These are phyloP conservation scores for Cylindrotheca closterium DNA, from an alignment of 108 stramenopile genomes.

Conservation along the genomic window DNA sequence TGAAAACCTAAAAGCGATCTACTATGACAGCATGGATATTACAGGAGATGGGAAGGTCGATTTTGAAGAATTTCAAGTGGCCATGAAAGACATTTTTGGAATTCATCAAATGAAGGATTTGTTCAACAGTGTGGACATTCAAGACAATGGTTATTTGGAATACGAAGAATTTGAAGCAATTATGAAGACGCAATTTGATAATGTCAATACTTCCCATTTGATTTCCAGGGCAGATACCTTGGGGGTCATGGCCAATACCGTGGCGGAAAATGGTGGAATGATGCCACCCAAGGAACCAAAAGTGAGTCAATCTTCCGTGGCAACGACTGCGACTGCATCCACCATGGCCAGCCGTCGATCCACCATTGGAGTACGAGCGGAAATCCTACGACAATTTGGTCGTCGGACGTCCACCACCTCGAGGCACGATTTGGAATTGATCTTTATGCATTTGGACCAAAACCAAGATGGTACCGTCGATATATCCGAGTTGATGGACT, in stretches of 20 bases:
- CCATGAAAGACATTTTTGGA: constrained; percentile 34
- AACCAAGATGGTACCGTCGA: constrained; percentile 10
- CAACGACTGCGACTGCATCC: background rate
- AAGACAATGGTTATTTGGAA: constrained; percentile 44
- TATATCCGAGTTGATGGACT: background rate
- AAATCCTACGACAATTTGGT: constrained; percentile 4
- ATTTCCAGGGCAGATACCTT: no score
- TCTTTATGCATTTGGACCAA: constrained; percentile 8
- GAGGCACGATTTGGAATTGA: background rate
- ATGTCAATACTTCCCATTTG: no score
- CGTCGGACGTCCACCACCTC: background rate
- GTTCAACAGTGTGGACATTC: constrained; percentile 43
- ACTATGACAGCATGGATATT: constrained; percentile 12
- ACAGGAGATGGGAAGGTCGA: constrained; percentile 30
- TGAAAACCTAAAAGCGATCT: background rate
- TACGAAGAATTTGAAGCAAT: constrained; percentile 40
- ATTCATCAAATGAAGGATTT: constrained; percentile 41
- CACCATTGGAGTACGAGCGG: constrained; percentile 1
- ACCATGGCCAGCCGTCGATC: background rate
- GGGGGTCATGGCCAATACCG: background rate
- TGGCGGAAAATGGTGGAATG: no score
- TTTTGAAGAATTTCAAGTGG: constrained; percentile 46
- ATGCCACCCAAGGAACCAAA: background rate
- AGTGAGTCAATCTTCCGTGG: no score
- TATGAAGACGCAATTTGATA: constrained; percentile 3